phyloP scores from a whole-genome alignment of 2,329 filamentous ascomycete genomes.

The Neocatenulostroma microsporum region DNA sequence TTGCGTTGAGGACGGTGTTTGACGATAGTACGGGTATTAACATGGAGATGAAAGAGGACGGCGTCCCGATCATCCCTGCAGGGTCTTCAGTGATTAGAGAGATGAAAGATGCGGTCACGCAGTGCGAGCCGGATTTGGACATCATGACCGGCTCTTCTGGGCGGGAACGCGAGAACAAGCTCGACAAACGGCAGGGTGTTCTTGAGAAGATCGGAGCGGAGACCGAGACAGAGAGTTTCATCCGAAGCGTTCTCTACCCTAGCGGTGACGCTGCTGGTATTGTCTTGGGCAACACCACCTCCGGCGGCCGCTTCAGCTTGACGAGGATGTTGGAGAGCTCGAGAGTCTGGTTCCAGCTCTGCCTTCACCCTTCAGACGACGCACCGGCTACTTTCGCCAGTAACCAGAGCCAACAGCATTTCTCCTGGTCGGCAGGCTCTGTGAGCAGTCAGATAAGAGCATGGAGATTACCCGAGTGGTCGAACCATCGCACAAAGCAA shows the following conservation, averaged over 20 bases:
- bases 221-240: conserved; percentile 71
- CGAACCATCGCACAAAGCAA: conserved; percentile 81
- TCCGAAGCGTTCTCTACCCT: conserved; percentile 76
- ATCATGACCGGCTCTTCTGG: conserved; percentile 60
- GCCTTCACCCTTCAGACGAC: conserved; percentile 85
- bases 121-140: conserved; percentile 70
- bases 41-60: conserved; percentile 93
- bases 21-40: conserved; percentile 93
- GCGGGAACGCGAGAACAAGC: conserved; percentile 65
- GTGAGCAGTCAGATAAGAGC: conserved; percentile 87
- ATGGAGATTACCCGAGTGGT: conserved; percentile 94
- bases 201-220: conserved; percentile 82
- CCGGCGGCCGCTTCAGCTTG: conserved; percentile 77
- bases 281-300: conserved; percentile 63
- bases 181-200: conserved; percentile 74
- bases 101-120: conserved; percentile 72
- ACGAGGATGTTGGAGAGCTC: conserved; percentile 67
- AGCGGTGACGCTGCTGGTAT: conserved; percentile 70
- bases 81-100: conserved; percentile 80
- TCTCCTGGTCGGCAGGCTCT: conserved; percentile 84
- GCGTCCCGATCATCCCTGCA: conserved; percentile 63
- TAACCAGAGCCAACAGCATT: conserved; percentile 59
- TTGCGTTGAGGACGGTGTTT: conserved; percentile 85
- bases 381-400: conserved; percentile 66
- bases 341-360: conserved; percentile 90